Conservation (phyloP, 352 stramenopile genomes). For the Globisporangium solare region DNA sequence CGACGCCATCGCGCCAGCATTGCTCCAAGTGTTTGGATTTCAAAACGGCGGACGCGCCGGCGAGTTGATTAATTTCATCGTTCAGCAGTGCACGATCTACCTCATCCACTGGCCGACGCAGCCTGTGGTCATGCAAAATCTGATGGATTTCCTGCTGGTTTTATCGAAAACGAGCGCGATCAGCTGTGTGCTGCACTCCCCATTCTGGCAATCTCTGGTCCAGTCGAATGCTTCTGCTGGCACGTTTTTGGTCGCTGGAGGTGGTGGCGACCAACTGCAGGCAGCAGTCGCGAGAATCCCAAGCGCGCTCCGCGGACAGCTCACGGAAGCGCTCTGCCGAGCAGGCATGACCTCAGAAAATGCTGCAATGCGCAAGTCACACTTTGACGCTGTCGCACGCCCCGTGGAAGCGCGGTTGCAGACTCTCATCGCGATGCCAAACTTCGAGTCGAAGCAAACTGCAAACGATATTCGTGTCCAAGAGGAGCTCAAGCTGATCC, state of each 20-base stretch:
- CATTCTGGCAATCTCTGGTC: conserved; percentile 71
- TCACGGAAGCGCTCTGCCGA: conserved; percentile 69
- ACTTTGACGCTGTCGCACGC: conserved; percentile 54
- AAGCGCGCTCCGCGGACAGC: conserved; percentile 44
- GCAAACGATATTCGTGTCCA: conserved; percentile 62
- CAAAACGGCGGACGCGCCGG: conserved; percentile 41
- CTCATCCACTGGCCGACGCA: conserved; percentile 81
- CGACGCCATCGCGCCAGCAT: conserved; percentile 32
- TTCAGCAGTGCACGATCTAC: conserved; percentile 64
- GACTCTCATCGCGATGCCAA: conserved; percentile 46
- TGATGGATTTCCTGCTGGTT: conserved; percentile 72
- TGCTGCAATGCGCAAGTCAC: conserved; percentile 26
- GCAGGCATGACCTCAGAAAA: conserved; percentile 62
- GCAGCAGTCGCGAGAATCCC: conserved; percentile 54
- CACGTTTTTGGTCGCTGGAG: conserved; percentile 34
- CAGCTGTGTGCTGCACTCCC: conserved; percentile 37
- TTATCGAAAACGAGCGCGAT: conserved; percentile 67
- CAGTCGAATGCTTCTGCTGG: conserved; percentile 64
- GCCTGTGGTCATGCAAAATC: conserved; percentile 76
- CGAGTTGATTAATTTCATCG: conserved; percentile 67
- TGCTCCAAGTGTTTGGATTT: conserved; percentile 66
- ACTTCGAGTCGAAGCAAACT: conserved; percentile 54
- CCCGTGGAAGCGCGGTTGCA: conserved; percentile 50
- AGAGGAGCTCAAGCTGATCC: conserved; percentile 70
- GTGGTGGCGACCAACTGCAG: conserved; percentile 28